phyloP scores from a whole-genome alignment of 2,329 filamentous ascomycete species.

The Claviceps humidiphila region DNA sequence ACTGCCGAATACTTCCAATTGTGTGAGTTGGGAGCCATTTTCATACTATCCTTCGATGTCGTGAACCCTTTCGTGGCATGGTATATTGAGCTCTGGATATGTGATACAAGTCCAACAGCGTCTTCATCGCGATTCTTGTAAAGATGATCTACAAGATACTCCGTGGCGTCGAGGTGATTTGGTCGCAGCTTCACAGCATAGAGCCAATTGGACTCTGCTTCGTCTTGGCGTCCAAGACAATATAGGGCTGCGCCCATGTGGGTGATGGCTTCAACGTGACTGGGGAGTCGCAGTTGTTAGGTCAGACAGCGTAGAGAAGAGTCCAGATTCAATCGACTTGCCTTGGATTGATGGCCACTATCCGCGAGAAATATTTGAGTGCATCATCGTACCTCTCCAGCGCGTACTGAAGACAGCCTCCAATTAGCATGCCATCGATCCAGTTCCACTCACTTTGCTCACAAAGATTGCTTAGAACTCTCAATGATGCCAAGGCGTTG shows the following conservation, averaged over 20 bases:
- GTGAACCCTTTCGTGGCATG: background rate
- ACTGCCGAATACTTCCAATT: background rate
- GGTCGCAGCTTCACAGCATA: constrained; percentile 72
- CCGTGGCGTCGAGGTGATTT: constrained; percentile 85
- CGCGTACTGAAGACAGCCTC: constrained; percentile 84
- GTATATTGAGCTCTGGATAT: constrained; percentile 63
- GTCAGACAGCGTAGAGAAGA: constrained; percentile 12
- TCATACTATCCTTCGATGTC: background rate
- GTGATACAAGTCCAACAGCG: constrained; percentile 76
- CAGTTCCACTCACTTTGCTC: constrained; percentile 74
- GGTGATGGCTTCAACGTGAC: constrained; percentile 84
- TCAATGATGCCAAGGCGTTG: constrained; percentile 52
- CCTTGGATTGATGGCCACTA: constrained; percentile 42
- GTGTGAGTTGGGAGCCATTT: background rate
- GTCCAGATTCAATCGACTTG: constrained; percentile 24
- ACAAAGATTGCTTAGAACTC: constrained; percentile 61
- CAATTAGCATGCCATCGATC: constrained; percentile 85
- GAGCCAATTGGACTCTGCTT: constrained; percentile 78
- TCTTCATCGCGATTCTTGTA: constrained; percentile 75
- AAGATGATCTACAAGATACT: constrained; percentile 80
- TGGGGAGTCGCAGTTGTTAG: constrained; percentile 21
- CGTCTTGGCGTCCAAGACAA: constrained; percentile 65
- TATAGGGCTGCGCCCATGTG: constrained; percentile 85
- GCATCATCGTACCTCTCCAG: constrained; percentile 72
- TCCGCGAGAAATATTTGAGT: constrained; percentile 58